Evolutionary conservation across 1,139 yeast species (phyloP).

Genomic region (Magnusiomyces ingens): DNA sequence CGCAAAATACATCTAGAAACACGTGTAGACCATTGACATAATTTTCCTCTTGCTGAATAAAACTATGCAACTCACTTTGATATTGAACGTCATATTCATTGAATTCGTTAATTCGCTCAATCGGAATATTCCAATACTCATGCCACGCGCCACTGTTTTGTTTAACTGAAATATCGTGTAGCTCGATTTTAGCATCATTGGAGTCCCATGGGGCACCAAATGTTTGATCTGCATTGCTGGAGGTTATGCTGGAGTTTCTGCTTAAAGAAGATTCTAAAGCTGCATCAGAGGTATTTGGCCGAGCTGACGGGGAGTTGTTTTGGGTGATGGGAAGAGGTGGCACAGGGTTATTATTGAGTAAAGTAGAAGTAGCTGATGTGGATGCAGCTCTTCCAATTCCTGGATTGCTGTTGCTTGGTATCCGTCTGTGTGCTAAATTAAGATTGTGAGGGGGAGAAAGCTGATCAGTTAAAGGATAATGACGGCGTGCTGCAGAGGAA

Average conservation of each 20-base stretch:
- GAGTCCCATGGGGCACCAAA: conserved; percentile 10
- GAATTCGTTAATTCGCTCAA: conserved; percentile 5
- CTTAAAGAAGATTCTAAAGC: no score
- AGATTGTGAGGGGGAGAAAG: no score
- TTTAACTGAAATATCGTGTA: conserved; percentile 5
- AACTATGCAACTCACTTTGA: conserved; percentile 14
- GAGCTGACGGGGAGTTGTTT: no score
- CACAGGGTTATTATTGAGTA: no score
- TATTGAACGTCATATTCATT: conserved; percentile 6
- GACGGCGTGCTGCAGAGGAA: not conserved
- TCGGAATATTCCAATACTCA: conserved; percentile 6
- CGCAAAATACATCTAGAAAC: conserved; percentile 12
- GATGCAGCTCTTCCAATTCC: no score
- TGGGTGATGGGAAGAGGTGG: no score
- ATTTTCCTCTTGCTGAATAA: conserved; percentile 12
- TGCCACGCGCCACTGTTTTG: conserved; percentile 13
- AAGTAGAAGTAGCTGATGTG: no score
- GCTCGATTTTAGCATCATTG: conserved; percentile 9
- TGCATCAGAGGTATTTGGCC: no score
- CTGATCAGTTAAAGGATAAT: no score
- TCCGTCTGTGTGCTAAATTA: no score
- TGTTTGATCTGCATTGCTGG: conserved; percentile 1
- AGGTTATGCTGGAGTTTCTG: no score
- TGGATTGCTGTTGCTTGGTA: no score
- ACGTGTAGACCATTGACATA: conserved; percentile 10